Base-by-base conservation (phyloP, 495 filamentous ascomycete species). In the Neurospora sp. region DNA sequence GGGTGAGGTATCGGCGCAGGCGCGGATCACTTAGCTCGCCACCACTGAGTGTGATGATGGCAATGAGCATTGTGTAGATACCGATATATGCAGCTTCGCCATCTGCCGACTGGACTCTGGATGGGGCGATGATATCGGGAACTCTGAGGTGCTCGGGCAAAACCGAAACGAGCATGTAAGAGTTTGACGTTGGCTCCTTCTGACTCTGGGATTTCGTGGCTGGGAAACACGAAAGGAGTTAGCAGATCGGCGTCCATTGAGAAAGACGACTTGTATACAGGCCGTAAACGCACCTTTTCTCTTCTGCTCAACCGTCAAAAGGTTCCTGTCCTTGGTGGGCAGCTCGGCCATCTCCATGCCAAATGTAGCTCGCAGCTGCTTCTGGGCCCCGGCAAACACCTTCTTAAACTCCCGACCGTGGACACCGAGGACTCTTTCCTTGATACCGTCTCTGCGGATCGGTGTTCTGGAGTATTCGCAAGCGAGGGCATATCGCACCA, bases 341-440 rank as follows among this genome's bases (percentile, higher is more conserved):
- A 97, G 84, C 81, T 96, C 94, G 1, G 86, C 84, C 86, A 98
- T 88, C 80, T 94, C 88, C 92, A 97, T 96, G 5, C 94, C 94
- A 78, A 97, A 97, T 9, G 86, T 84, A 4, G 78, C 81, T 34
- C 85, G 82, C 38, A 98, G 82, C 73, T 89, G 85, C 21, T 82
- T 83, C 80, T 95, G 93, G 34, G 92, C 89, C 28, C 81, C 83
- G 2, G 88, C 88, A 75, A 94, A 94, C 3, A 94, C 88, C 10
- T 79, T 78, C 77, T 90, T 92, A 78, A 94, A 94, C 71, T 89
- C 85, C 4, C 89, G 84, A 13, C 84, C 76, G n/a, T 88, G 82
- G 31, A 80, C 74, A 6, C 86, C 86, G 17, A 90, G 82, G 42
- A 89, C 88, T 89, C 91, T 97, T 45, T 90, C 86, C 76, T 84